These are phyloP conservation scores for Saccharum officinarum DNA, from an alignment of 176 grass and related monocot genomes.

Conservation along the genomic window DNA sequence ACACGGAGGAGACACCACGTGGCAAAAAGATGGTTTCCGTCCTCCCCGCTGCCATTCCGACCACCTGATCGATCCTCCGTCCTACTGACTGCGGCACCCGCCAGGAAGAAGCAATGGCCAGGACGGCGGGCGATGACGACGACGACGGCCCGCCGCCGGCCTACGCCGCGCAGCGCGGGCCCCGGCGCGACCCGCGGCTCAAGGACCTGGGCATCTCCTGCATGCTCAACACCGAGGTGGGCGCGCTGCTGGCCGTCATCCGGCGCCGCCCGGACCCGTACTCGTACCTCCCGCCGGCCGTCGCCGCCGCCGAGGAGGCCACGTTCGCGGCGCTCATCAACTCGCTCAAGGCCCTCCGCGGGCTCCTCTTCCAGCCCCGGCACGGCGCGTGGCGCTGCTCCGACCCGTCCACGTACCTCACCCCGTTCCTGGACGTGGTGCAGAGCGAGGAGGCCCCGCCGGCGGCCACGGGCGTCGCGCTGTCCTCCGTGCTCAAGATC, in stretches of 20 bases:
- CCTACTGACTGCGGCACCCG: background rate
- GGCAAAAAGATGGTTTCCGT: background rate
- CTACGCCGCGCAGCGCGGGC: conserved; percentile 17
- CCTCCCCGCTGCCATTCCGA: background rate
- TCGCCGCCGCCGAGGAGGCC: conserved; percentile 43
- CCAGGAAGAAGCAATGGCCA: conserved; percentile 28
- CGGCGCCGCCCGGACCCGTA: conserved; percentile 65
- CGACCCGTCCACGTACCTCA: conserved; percentile 77
- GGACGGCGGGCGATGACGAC: conserved; percentile 41
- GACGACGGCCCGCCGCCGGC: conserved; percentile 36
- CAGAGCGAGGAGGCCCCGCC: conserved; percentile 72
- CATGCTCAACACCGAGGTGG: conserved; percentile 98
- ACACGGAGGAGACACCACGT: background rate
- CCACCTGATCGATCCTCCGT: background rate
- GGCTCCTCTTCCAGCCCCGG: conserved; percentile 80
- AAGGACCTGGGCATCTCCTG: conserved; percentile 87
- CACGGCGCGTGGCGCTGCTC: conserved; percentile 71
- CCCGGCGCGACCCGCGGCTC: conserved; percentile 48
- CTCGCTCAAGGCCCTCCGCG: conserved; percentile 74
- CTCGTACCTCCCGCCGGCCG: conserved; percentile 34
- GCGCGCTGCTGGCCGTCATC: conserved; percentile 80
- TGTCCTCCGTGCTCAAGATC: conserved; percentile 86
- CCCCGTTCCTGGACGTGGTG: conserved; percentile 82
- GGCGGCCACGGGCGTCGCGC: conserved; percentile 69
- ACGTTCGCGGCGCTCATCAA: conserved; percentile 52